These are phyloP conservation scores for Fusarium brevicatenulatum DNA, from an alignment of 2,329 filamentous ascomycete species.

Conservation along the genomic window DNA sequence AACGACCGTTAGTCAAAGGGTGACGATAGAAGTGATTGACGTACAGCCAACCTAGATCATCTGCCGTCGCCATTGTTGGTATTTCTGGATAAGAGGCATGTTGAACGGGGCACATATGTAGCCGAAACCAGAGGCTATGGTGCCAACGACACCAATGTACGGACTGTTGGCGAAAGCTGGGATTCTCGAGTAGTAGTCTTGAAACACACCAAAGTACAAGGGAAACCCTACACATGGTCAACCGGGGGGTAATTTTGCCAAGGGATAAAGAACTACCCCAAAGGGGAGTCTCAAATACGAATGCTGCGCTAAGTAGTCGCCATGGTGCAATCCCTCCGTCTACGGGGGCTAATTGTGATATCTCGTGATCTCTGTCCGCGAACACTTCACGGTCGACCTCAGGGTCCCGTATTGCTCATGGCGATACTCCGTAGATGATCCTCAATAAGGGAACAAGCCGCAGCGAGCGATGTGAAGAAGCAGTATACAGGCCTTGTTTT, in stretches of 20 bases:
- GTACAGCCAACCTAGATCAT: background rate
- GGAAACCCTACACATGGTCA: background rate
- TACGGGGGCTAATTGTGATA: background rate
- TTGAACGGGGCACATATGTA: background rate
- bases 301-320: background rate
- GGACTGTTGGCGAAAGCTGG: background rate
- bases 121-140: background rate
- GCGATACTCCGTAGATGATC: background rate
- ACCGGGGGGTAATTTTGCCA: too few species aligned
- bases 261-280: too few species aligned
- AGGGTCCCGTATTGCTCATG: background rate
- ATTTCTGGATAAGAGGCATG: background rate
- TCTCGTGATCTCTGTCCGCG: accelerated
- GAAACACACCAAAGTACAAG: background rate
- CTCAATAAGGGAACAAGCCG: too few species aligned
- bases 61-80: background rate
- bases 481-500: too few species aligned
- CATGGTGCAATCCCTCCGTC: background rate
- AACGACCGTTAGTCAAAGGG: background rate
- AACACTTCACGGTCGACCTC: accelerated
- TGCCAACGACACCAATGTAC: background rate
- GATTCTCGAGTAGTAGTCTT: background rate
- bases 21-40: accelerated
- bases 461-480: too few species aligned
- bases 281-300: background rate